phyloP scores from a whole-genome alignment of 495 filamentous ascomycete species.

The Trypethelium eluteriae region DNA sequence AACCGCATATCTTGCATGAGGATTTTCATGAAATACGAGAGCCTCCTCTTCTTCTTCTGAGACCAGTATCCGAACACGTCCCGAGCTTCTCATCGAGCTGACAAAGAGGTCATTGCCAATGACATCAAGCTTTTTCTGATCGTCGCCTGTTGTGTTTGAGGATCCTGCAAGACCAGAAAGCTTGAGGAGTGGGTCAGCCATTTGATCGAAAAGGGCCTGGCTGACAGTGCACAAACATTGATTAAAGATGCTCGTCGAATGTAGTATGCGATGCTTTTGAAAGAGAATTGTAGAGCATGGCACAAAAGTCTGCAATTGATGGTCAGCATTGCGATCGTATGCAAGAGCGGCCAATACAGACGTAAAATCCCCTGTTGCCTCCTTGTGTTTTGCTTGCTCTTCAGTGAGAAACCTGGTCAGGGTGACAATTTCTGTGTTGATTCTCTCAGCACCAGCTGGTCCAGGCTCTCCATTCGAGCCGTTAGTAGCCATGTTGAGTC shows the following conservation, averaged over 20 bases:
- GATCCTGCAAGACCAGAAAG: slow-evolving; percentile 90
- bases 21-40: slow-evolving; percentile 75
- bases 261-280: slow-evolving; percentile 99
- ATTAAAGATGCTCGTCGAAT: slow-evolving; percentile 96
- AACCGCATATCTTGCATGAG: slow-evolving; percentile 82
- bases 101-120: slow-evolving; percentile 98
- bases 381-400: slow-evolving; percentile 84
- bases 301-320: slow-evolving; percentile 64
- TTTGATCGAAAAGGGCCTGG: background rate
- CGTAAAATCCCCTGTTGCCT: slow-evolving; percentile 98
- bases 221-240: slow-evolving; percentile 45
- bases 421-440: slow-evolving; percentile 94
- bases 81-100: slow-evolving; percentile 82
- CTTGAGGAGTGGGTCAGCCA: slow-evolving; percentile 23
- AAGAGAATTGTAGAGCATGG: slow-evolving; percentile 97
- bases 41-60: slow-evolving; percentile 94
- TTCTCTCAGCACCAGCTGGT: slow-evolving; percentile 55
- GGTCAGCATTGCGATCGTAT: slow-evolving; percentile 2
- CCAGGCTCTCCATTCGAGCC: slow-evolving; percentile 33
- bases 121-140: slow-evolving; percentile 99
- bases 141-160: slow-evolving; percentile 90
- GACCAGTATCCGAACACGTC: slow-evolving; percentile 80
- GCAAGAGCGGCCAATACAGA: slow-evolving; percentile 38
- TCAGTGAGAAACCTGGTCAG: slow-evolving; percentile 93
- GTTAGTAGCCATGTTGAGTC: slow-evolving; percentile 25